phyloP scores from a whole-genome alignment of 2,329 filamentous ascomycete species.

The Dactylonectria estremocensis region DNA sequence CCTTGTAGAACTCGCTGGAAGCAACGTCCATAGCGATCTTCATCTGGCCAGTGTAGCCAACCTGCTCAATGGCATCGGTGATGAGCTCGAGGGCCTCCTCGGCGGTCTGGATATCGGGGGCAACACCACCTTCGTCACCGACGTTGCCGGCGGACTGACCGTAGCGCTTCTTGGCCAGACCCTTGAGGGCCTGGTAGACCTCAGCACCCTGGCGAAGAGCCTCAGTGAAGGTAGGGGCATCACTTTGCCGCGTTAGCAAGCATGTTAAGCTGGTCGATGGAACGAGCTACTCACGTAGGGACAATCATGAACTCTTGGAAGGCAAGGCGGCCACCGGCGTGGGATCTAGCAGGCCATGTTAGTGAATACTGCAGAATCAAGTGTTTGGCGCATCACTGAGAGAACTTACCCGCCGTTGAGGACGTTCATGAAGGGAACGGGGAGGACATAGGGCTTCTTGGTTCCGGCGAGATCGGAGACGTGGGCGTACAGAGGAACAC shows the following conservation, averaged over 20 bases:
- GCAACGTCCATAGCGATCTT: slow-evolving; percentile 99
- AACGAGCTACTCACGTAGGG: slow-evolving; percentile 72
- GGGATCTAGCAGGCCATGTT: slow-evolving; percentile 72
- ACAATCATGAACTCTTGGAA: slow-evolving; percentile 99
- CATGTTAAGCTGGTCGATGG: neutral
- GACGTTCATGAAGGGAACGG: slow-evolving; percentile 95
- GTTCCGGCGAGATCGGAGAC: slow-evolving; percentile 89
- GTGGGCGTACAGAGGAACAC: slow-evolving; percentile 88
- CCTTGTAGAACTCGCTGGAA: slow-evolving; percentile 99
- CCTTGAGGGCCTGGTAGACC: slow-evolving; percentile 98
- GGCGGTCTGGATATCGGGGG: slow-evolving; percentile 96
- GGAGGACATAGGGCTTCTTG: slow-evolving; percentile 92
- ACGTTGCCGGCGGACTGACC: slow-evolving; percentile 99
- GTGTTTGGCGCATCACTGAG: neutral
- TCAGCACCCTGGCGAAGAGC: slow-evolving; percentile 96
- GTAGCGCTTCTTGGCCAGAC: slow-evolving; percentile 98
- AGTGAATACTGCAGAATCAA: slow-evolving; percentile 27
- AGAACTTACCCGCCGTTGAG: slow-evolving; percentile 78
- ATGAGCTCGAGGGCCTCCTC: slow-evolving; percentile 98
- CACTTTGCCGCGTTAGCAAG: slow-evolving; percentile 60
- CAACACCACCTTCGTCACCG: slow-evolving; percentile 99
- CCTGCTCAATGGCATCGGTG: slow-evolving; percentile 91
- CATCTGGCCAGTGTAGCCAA: slow-evolving; percentile 95
- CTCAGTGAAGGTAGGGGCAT: slow-evolving; percentile 93
- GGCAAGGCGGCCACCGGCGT: slow-evolving; percentile 95